Evolutionary conservation across 148 eudicot genomes (phyloP).

Genomic region (Dianthus caryophyllus): DNA sequence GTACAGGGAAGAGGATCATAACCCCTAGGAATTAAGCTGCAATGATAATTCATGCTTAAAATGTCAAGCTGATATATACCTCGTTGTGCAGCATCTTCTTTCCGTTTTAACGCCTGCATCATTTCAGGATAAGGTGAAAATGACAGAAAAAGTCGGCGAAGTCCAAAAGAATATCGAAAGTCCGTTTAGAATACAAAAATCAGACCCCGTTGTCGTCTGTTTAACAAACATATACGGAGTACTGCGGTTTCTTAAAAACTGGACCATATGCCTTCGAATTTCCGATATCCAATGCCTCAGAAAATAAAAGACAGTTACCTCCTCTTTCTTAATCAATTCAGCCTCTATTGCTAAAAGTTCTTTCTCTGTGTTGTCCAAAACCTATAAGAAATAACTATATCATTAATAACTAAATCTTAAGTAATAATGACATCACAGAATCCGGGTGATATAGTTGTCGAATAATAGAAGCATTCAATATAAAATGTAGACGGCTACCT

Average conservation of each 20-base stretch:
- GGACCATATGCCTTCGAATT: neutral
- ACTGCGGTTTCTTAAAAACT: neutral
- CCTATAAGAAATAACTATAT: constrained; percentile 34
- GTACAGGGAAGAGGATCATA: neutral
- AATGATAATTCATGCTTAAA: neutral
- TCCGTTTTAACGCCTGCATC: constrained; percentile 63
- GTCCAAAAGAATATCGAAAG: neutral
- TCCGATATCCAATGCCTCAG: neutral
- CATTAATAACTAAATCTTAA: constrained; percentile 1
- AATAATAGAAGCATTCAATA: neutral
- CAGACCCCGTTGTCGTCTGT: neutral
- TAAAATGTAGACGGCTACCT: constrained; percentile 25
- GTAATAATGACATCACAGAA: neutral
- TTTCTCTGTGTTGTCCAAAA: constrained; percentile 77
- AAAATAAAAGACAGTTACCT: constrained; percentile 40
- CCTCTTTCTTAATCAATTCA: constrained; percentile 76
- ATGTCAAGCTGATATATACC: constrained; percentile 34
- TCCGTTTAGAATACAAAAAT: neutral
- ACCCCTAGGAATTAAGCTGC: neutral
- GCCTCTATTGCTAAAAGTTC: constrained; percentile 86
- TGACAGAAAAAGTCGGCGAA: neutral
- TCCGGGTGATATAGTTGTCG: neutral
- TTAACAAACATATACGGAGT: neutral
- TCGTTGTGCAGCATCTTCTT: constrained; percentile 89
- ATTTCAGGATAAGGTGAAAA: constrained; percentile 25